These are phyloP conservation scores for Beauveria sp. DNA, from an alignment of 2,329 filamentous ascomycete genomes.

Conservation along the genomic window DNA sequence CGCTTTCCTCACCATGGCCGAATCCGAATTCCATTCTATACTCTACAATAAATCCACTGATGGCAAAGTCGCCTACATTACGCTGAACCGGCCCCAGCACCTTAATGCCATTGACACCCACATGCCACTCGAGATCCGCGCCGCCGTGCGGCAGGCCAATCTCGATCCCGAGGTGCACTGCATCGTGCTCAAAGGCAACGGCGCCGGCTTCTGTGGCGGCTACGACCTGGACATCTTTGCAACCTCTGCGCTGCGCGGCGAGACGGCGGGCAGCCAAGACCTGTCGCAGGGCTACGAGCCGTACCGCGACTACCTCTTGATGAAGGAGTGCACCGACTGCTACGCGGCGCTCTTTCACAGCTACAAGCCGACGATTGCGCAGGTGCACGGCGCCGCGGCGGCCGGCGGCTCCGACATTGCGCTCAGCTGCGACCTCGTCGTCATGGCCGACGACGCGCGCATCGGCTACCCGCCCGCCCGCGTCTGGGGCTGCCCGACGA, in stretches of 20 bases:
- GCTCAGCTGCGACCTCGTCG: constrained; percentile 13
- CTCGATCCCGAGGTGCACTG: constrained; percentile 12
- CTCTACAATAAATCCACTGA: constrained; percentile 10
- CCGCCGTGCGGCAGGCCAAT: constrained; percentile 12
- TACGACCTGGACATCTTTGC: constrained; percentile 14
- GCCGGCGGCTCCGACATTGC: constrained; percentile 14
- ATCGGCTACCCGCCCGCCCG: constrained; percentile 13
- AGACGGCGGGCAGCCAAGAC: constrained; percentile 13
- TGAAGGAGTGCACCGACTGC: constrained; percentile 12
- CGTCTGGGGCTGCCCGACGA: constrained; percentile 14
- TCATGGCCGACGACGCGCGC: background rate
- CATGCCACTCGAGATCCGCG: constrained; percentile 10
- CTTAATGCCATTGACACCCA: constrained; percentile 13
- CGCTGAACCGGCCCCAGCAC: constrained; percentile 12
- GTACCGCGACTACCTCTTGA: constrained; percentile 11
- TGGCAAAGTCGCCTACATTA: constrained; percentile 14
- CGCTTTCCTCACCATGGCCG: background rate
- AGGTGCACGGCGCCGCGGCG: constrained; percentile 14
- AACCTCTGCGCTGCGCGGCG: constrained; percentile 9
- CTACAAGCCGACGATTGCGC: constrained; percentile 14
- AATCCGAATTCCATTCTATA: constrained; percentile 8
- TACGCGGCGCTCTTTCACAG: constrained; percentile 14
- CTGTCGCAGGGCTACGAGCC: constrained; percentile 12
- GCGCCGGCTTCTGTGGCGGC: constrained; percentile 14
- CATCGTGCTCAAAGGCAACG: constrained; percentile 12